Evolutionary conservation across 2,329 filamentous ascomycete species (phyloP).

Genomic region (Aspergillus sp.): DNA sequence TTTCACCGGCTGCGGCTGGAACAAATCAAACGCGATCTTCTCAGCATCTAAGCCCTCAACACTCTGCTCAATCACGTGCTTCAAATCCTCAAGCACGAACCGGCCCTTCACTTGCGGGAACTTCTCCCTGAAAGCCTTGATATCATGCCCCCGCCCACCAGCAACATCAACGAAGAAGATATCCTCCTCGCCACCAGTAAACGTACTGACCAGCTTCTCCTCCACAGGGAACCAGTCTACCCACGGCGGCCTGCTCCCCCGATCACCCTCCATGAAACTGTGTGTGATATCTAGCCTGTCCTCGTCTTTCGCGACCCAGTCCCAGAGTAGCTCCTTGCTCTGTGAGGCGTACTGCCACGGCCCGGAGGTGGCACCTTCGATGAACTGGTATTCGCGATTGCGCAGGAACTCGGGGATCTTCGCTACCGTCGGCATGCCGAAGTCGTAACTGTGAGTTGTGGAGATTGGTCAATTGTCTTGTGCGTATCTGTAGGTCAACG

Average conservation of each 20-base stretch:
- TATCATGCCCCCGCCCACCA: constrained; percentile 11
- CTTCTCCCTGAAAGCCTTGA: background rate
- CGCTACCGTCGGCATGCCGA: too few species aligned
- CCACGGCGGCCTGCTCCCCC: constrained; percentile 9
- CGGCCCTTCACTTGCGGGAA: constrained; percentile 1
- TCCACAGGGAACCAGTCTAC: constrained; percentile 14
- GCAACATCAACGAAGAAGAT: constrained; percentile 14
- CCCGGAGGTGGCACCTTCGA: constrained; percentile 7
- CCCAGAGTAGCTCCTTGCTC: constrained; percentile 12
- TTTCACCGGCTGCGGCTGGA: constrained; percentile 9
- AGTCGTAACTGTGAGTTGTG: too few species aligned
- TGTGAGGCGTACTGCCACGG: too few species aligned
- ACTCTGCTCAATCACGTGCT: constrained; percentile 4
- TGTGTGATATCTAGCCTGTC: background rate
- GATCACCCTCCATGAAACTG: constrained; percentile 14
- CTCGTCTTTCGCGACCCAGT: constrained; percentile 8
- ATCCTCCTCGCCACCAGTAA: background rate
- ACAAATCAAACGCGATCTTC: constrained; percentile 9
- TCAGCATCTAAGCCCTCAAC: background rate
- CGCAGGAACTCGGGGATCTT: too few species aligned
- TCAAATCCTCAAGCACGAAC: constrained; percentile 11
- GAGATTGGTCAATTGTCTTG: too few species aligned
- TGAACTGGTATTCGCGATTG: too few species aligned
- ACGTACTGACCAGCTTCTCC: background rate
- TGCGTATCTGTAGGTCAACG: too few species aligned